phyloP scores from a whole-genome alignment of 208 protist species.

The Leptomonas pyrrhocoris region DNA sequence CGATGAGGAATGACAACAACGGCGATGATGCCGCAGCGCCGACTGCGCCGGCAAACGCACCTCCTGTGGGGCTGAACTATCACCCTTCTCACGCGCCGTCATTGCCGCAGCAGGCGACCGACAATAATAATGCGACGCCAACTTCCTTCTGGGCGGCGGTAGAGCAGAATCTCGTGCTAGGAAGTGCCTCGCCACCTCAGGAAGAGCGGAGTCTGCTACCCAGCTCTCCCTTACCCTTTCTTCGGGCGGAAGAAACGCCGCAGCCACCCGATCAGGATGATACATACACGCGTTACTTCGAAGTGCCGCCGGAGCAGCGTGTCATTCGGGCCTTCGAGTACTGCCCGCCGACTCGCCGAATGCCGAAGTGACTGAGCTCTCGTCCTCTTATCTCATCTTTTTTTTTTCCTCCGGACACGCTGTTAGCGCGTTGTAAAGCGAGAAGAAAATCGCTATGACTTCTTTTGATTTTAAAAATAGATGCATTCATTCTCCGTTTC shows the following conservation, averaged over 20 bases:
- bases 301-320: slow-evolving; percentile 42
- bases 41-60: neutral
- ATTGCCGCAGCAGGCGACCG: neutral
- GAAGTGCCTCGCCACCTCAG: neutral
- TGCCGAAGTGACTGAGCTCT: slow-evolving; percentile 4
- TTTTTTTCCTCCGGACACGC: neutral
- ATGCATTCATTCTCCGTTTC: too few species aligned
- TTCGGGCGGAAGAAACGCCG: neutral
- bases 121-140: neutral
- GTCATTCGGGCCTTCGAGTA: slow-evolving; percentile 70
- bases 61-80: slow-evolving; percentile 5
- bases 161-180: neutral
- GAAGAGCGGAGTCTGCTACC: neutral
- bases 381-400: neutral
- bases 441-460: neutral
- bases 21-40: slow-evolving; percentile 4
- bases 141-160: neutral
- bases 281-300: slow-evolving; percentile 44
- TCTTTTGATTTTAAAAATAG: too few species aligned
- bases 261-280: slow-evolving; percentile 19
- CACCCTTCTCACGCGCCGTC: neutral
- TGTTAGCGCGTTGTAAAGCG: neutral
- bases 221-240: neutral
- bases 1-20: neutral
- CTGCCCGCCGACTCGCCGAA: slow-evolving; percentile 40